These are phyloP conservation scores for Harringtonia lauricola DNA, from an alignment of 2,329 filamentous ascomycete species.

Conservation along the genomic window DNA sequence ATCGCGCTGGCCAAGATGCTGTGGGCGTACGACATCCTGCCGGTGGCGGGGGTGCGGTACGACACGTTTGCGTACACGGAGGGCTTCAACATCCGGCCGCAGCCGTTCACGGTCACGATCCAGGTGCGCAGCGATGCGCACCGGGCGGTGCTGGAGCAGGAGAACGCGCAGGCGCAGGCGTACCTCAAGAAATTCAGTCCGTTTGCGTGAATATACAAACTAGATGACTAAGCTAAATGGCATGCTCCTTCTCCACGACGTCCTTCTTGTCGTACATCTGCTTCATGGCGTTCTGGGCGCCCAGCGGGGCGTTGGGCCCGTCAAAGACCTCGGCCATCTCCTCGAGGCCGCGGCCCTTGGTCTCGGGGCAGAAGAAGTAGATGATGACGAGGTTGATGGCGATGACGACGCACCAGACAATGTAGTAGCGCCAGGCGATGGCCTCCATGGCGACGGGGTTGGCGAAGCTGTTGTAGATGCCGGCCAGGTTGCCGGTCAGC, in stretches of 20 bases:
- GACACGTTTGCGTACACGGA: slow-evolving; percentile 14
- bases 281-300: background rate
- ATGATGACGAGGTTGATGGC: slow-evolving; percentile 12
- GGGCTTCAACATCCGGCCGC: slow-evolving; percentile 14
- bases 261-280: background rate
- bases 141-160: slow-evolving; percentile 9
- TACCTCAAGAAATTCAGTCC: no score
- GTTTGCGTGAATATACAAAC: no score
- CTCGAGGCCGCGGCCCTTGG: slow-evolving; percentile 14
- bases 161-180: background rate
- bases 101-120: slow-evolving; percentile 12
- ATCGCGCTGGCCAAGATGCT: slow-evolving; percentile 25
- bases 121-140: slow-evolving; percentile 11
- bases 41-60: slow-evolving; percentile 8
- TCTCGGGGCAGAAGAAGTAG: slow-evolving; percentile 15
- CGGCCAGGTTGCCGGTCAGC: slow-evolving; percentile 13
- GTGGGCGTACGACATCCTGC: slow-evolving; percentile 31
- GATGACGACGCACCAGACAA: slow-evolving; percentile 27
- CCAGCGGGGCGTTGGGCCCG: background rate
- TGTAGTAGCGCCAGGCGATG: slow-evolving; percentile 26
- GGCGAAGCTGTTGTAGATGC: slow-evolving; percentile 27
- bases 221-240: no score
- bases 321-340: slow-evolving; percentile 12
- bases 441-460: slow-evolving; percentile 25
- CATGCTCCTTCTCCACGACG: no score